phyloP scores from a whole-genome alignment of 768 basidiomycete genomes.

The Tricholoma furcatifolium region DNA sequence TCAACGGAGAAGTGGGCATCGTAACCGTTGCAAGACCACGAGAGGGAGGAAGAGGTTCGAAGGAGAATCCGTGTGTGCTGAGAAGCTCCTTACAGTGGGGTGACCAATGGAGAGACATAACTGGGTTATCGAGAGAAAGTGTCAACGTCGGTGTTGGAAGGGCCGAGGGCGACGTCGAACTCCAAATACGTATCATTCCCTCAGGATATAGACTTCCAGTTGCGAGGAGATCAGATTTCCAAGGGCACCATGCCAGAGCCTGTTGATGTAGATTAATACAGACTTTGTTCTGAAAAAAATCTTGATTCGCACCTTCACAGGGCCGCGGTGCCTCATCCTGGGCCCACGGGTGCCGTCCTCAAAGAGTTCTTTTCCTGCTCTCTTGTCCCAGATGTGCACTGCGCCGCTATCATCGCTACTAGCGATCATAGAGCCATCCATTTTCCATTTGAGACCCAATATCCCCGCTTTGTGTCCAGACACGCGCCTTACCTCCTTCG shows the following conservation, averaged over 20 bases:
- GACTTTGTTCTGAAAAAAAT: not conserved
- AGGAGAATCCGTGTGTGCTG: constrained; percentile 78
- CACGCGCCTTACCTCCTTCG: constrained; percentile 23
- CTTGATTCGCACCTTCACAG: constrained; percentile 43
- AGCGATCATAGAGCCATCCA: constrained; percentile 74
- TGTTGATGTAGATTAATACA: constrained; percentile 23
- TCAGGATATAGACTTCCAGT: constrained; percentile 78
- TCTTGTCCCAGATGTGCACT: constrained; percentile 83
- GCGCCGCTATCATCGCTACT: constrained; percentile 86
- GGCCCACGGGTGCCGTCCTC: constrained; percentile 50
- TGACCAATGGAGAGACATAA: constrained; percentile 71
- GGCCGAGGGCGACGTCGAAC: constrained; percentile 38
- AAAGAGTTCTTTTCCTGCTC: constrained; percentile 29
- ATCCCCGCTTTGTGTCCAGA: constrained; percentile 68
- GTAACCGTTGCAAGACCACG: constrained; percentile 4
- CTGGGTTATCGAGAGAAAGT: constrained; percentile 75
- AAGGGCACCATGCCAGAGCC: constrained; percentile 87
- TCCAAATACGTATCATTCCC: constrained; percentile 70
- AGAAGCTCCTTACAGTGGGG: constrained; percentile 85
- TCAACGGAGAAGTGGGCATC: constrained; percentile 39
- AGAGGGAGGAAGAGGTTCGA: constrained; percentile 42
- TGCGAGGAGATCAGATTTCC: constrained; percentile 75
- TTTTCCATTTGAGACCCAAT: constrained; percentile 74
- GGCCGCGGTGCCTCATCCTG: constrained; percentile 68
- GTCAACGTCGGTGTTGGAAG: constrained; percentile 48